phyloP scores from a whole-genome alignment of 768 basidiomycete species.

The Amanita pallidorosea region DNA sequence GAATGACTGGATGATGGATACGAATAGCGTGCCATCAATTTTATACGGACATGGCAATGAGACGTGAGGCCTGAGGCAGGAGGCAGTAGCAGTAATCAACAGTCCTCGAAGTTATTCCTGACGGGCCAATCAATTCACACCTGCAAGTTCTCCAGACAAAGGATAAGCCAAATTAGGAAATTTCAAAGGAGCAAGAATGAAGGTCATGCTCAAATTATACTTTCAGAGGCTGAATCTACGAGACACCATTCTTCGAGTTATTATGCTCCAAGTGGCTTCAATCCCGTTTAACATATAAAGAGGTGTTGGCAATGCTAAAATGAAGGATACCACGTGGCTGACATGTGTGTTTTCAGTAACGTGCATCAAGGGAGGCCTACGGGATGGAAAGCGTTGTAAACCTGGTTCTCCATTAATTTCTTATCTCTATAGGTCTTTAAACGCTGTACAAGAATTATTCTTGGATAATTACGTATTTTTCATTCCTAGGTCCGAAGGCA shows the following conservation, averaged over 20 bases:
- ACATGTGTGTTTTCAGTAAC: neutral
- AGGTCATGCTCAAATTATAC: neutral
- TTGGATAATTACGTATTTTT: constrained; percentile 48
- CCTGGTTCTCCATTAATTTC: neutral
- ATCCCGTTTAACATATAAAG: neutral
- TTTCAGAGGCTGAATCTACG: neutral
- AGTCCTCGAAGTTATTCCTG: constrained; percentile 23
- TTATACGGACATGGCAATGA: constrained; percentile 35
- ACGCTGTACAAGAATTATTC: constrained; percentile 25
- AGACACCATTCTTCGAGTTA: neutral
- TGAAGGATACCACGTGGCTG: neutral
- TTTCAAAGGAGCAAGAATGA: constrained; percentile 25
- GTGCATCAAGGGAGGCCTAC: neutral
- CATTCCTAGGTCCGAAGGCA: constrained; percentile 47
- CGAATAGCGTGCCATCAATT: constrained; percentile 26
- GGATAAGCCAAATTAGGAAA: constrained; percentile 39
- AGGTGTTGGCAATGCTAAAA: neutral
- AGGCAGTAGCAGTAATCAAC: constrained; percentile 27
- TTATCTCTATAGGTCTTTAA: neutral
- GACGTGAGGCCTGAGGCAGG: constrained; percentile 21
- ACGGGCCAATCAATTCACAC: constrained; percentile 27
- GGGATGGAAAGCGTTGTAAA: neutral
- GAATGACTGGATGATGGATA: constrained; percentile 23
- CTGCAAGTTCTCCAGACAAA: constrained; percentile 31
- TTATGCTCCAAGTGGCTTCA: neutral